Base-by-base conservation (phyloP, 2,329 filamentous ascomycete species). In the Aspergillus sp. region DNA sequence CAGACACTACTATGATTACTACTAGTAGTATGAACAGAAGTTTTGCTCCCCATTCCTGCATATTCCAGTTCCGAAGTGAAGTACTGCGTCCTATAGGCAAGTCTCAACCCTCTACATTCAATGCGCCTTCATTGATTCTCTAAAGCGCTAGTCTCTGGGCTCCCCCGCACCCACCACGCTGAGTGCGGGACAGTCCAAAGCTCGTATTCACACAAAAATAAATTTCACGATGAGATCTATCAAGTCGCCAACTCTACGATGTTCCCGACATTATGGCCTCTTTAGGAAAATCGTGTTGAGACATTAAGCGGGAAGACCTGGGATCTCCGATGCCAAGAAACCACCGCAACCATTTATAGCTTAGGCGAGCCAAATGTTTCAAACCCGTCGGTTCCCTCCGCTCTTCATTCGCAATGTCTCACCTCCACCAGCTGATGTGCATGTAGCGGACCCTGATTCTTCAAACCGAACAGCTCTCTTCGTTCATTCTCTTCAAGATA, bases 261-360 rank as follows among this genome's bases (percentile, higher is more conserved):
- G 41, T 44, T n/a, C 7, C 41, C 19, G 17, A 42, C 17, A 13
- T 10, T 42, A 44, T 21, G 11, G 7, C 7, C 19, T 21, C 5
- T 44, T 44, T 21, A 11, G 15, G 47, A 3, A 30, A 25, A 49
- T 10, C 15, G 11, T 17, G 47, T 13, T 36, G 25, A 30, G 15
- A 25, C 17, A 10, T 4, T 19, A 25, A 21, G 47, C 47, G 25
- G 25, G 11, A 32, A 50, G 47, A 50, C 47, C 47, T 49, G 5
- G 2, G 47, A 50, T 50, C 47, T 32, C 47, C 47, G 47, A 50
- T 50, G 47, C 47, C 47, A 50, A 50, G 47, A 5, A n/a, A 17
- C 47, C 15, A 17, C 25, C 13, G n/a, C 21, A 10, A 13, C 21
- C 44, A 27, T 25, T 32, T 17, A 50, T 50, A 50, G 47, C 25